Evolutionary conservation across 2,329 filamentous ascomycete species (phyloP).

Genomic region (Stagonosporopsis rhizophila): DNA sequence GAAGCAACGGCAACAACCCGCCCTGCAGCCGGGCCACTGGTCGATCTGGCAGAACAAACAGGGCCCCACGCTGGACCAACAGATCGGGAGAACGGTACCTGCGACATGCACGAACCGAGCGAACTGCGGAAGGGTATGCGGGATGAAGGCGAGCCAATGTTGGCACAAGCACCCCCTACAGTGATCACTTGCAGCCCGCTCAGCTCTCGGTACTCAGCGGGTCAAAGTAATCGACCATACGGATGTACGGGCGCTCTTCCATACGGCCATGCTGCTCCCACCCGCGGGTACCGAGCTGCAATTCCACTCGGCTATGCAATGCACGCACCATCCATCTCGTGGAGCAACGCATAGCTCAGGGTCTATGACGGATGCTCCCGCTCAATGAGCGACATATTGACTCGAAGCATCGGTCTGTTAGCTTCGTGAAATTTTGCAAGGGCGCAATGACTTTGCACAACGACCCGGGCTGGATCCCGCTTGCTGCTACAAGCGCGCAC

Average conservation of each 20-base stretch:
- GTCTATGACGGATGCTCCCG: constrained; percentile 10
- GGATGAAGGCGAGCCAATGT: neutral
- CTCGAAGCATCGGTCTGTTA: neutral
- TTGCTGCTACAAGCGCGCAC: neutral
- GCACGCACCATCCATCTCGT: neutral
- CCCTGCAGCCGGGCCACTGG: neutral
- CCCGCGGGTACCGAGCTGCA: constrained; percentile 4
- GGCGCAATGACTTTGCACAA: neutral
- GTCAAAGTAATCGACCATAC: neutral
- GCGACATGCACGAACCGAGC: neutral
- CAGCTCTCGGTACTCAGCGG: neutral
- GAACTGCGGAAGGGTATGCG: neutral
- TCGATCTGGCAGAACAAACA: neutral
- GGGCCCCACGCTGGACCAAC: neutral
- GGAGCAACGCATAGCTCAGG: constrained; percentile 6
- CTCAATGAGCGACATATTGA: constrained; percentile 7
- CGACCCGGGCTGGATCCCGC: neutral
- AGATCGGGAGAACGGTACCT: neutral
- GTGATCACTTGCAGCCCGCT: neutral
- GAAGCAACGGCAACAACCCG: neutral
- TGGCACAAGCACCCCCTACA: neutral
- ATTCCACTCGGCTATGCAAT: neutral
- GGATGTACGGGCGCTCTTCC: neutral
- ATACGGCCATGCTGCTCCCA: neutral
- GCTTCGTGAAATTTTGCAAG: constrained; percentile 2